Base-by-base conservation (phyloP, 2,329 filamentous ascomycete species). In the Emericellopsis cladophorae region DNA sequence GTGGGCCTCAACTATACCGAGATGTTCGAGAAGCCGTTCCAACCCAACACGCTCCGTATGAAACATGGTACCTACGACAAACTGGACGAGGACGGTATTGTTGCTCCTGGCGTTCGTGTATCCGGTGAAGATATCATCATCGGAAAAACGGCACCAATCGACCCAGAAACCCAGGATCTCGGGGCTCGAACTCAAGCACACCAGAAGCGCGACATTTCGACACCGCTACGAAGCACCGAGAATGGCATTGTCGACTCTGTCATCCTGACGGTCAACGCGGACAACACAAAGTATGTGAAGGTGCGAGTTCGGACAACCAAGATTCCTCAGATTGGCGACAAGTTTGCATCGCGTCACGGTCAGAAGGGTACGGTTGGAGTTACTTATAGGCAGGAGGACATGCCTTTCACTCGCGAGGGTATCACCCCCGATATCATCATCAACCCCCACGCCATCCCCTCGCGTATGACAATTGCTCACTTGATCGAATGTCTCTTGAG, bases 381-480 rank as follows among this genome's bases (percentile, higher is more conserved):
- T 49, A 96, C 92, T 2, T 98, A 93, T 63, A 80, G 90, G 39
- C 86, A 94, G 53, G 92, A 98, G 62, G 93, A 98, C 56, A 98
- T 98, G 93, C 93, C 93, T 0, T 98, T 98, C 62, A 92, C 87
- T 4, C 72, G 79, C 31, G 87, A 96, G 58, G 92, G 93, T 53
- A 76, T 98, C 40, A 84, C 83, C 0, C 92, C 93, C 0, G 93
- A 98, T 62, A 74, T 98, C 47, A 95, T 98, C 62, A 96, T 98
- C 72, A 98, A 98, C 63, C 92, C 92, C 1, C 92, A 98, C 73
- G 93, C 92, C 57, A 98, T 98, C 75, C 92, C 92, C 0, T 98
- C 92, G 42, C 92, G 92, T 77, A 98, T 98, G 92, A 98, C 93
- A 3, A 98, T 98, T 79, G 92, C 92, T 53, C 92, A 98, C 73